Evolutionary conservation across 768 basidiomycete species (phyloP).

Genomic region (Roridomyces roridus): DNA sequence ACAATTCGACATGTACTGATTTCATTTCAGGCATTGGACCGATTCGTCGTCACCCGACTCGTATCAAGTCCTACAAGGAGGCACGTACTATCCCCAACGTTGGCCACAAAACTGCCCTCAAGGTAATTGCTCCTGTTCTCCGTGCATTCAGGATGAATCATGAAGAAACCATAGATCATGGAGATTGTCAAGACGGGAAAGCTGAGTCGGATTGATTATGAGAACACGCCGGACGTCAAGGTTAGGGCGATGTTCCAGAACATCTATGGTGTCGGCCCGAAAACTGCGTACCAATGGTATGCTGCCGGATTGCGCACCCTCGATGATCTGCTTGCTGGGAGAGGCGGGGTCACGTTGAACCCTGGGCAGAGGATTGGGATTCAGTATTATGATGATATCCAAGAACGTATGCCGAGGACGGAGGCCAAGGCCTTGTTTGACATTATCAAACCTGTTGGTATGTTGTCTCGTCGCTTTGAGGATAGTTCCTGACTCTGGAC

Average conservation of each 20-base stretch:
- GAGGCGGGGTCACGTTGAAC: constrained; percentile 66
- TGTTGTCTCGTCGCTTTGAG: background rate
- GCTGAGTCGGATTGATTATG: constrained; percentile 71
- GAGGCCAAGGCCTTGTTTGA: constrained; percentile 47
- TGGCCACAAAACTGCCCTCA: constrained; percentile 77
- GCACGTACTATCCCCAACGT: constrained; percentile 66
- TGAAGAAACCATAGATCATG: constrained; percentile 62
- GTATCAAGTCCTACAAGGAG: constrained; percentile 63
- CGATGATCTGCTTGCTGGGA: constrained; percentile 69
- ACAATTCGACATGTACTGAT: no score
- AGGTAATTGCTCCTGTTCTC: constrained; percentile 45
- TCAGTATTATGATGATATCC: constrained; percentile 61
- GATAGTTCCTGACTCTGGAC: background rate
- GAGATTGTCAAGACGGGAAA: constrained; percentile 81
- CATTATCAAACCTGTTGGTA: constrained; percentile 75
- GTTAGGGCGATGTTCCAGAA: constrained; percentile 69
- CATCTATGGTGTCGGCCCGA: constrained; percentile 84
- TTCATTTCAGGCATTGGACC: constrained; percentile 67
- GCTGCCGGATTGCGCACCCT: constrained; percentile 77
- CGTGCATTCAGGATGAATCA: background rate
- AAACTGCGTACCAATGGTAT: constrained; percentile 77
- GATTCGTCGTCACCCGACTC: constrained; percentile 58
- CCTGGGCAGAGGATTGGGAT: constrained; percentile 71
- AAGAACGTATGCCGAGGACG: background rate
- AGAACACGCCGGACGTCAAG: constrained; percentile 67